A percentile compares a stretch with the other conserved stretches of the same genome.
Evolutionary conservation across 768 basidiomycete genomes (phyloP).

Genomic region (Sutorius australiensis): DNA sequence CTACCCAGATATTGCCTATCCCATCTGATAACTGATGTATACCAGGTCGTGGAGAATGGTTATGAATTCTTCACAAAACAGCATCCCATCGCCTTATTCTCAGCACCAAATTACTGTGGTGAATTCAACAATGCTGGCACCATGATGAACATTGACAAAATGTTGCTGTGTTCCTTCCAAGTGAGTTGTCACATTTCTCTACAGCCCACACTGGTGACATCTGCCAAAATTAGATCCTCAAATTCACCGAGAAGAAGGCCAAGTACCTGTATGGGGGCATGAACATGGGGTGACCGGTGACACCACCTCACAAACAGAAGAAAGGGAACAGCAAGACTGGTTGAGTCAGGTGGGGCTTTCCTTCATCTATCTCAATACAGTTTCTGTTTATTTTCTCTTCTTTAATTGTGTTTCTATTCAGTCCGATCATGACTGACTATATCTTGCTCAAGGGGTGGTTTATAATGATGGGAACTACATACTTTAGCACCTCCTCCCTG

Average conservation of each 20-base stretch:
- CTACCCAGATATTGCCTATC: not conserved
- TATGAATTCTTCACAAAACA: slow-evolving; percentile 99
- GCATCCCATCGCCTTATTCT: slow-evolving; percentile 79
- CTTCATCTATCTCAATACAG: slow-evolving; percentile 27
- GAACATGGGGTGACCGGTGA: slow-evolving; percentile 84
- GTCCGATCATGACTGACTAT: slow-evolving; percentile 22
- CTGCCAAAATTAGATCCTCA: slow-evolving; percentile 68
- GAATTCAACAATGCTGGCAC: too few relatives aligned
- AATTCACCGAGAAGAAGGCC: slow-evolving; percentile 99
- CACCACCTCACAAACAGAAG: slow-evolving; percentile 96
- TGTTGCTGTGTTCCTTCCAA: slow-evolving; percentile 43
- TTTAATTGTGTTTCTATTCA: slow-evolving; percentile 24
- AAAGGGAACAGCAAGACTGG: slow-evolving; percentile 84
- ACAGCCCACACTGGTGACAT: not conserved
- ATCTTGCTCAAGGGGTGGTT: slow-evolving; percentile 25
- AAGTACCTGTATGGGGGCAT: slow-evolving; percentile 88
- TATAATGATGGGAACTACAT: too few relatives aligned
- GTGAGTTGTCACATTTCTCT: slow-evolving; percentile 40
- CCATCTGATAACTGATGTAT: slow-evolving; percentile 1
- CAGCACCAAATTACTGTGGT: too few relatives aligned
- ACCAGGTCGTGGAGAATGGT: slow-evolving; percentile 93
- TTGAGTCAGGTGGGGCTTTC: slow-evolving; percentile 27
- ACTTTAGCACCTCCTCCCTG: too few relatives aligned
- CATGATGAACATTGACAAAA: too few relatives aligned
- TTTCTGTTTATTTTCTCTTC: slow-evolving; percentile 32